These are phyloP conservation scores for Trichosanthes truncata DNA, from an alignment of 306 rosid species.

Conservation along the genomic window DNA sequence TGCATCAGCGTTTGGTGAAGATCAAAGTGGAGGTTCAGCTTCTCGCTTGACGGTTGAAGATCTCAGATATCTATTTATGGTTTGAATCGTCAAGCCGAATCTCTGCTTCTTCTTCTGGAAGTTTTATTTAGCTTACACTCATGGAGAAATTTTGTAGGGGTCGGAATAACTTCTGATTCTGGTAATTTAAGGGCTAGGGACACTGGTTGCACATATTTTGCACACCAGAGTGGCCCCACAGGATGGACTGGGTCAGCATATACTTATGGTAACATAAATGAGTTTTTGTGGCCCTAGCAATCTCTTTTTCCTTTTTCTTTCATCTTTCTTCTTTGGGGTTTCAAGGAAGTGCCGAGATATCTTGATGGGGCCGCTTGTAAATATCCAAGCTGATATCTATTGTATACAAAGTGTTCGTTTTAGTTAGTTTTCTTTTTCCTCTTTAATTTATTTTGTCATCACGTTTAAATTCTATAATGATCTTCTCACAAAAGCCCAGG, in stretches of 20 bases:
- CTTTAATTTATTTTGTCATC: not conserved
- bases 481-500: conserved; percentile 1
- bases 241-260: conserved; percentile 4
- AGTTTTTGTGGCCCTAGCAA: conserved; percentile 11
- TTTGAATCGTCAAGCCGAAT: conserved; percentile 22
- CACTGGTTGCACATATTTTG: conserved; percentile 4
- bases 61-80: conserved; percentile 91
- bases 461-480: not conserved
- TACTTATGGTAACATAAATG: not conserved
- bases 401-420: conserved; percentile 10
- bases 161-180: conserved; percentile 10
- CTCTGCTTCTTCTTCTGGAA: conserved; percentile 7
- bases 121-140: not conserved
- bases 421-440: not conserved
- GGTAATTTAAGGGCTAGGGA: conserved; percentile 4
- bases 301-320: conserved; percentile 5
- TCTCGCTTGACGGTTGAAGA: conserved; percentile 88
- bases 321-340: conserved; percentile 17
- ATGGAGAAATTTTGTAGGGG: conserved; percentile 2
- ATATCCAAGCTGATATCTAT: conserved; percentile 25
- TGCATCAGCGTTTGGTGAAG: conserved; percentile 98
- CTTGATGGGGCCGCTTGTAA: conserved; percentile 35
- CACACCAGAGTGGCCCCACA: conserved; percentile 7
- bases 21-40: conserved; percentile 56
- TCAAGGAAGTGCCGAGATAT: conserved; percentile 14